Base-by-base conservation (phyloP, 768 basidiomycete species). In the Crassisporium funariophilum region DNA sequence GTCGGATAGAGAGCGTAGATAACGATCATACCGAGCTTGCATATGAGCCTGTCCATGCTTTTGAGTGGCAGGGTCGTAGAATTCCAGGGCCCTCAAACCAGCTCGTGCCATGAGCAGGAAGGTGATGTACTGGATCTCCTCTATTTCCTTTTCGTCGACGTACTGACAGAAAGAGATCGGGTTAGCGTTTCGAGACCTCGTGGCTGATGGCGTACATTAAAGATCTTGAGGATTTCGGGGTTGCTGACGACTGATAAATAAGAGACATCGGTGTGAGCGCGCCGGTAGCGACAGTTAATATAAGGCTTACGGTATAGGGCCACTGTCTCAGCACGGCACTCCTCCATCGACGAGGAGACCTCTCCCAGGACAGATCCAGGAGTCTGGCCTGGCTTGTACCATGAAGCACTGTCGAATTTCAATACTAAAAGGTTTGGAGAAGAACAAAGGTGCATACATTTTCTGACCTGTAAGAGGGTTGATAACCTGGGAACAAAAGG, bases 11-110 rank as follows among this genome's bases (percentile, higher is more conserved):
- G 13, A 22, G 19, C 44, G 10, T 41, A 53, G 25, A 46, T 23
- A 36, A 21, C 45, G 21, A 40, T 40, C 78, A 37, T 63, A 88
- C 88, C 89, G 81, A 35, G 89, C 90, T 66, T 92, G 88, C 91
- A 91, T 93, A 59, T 91, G 89, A 12, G 89, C 90, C 60, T 93
- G 89, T 13, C 91, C 88, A 57, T 93, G 91, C 64, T 91, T 91
- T 66, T 83, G 70, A 11, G 83, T 88, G 20, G 69, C 71, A 19
- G 91, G 91, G 57, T 95, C 88, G 56, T 88, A 95, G 61, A 74
- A 91, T 63, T 93, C 89, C 27, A 94, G 73, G 4, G 82, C 90
- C 25, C 85, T 77, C 25, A 93, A 64, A 50, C 87, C 92, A 31
- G 81, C 84, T 21, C 91, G 81, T n/a, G 86, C 89, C 91, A 94